These are phyloP conservation scores for Diplotaxis tenuifolia DNA, from an alignment of 345 rosid species.

Conservation along the genomic window DNA sequence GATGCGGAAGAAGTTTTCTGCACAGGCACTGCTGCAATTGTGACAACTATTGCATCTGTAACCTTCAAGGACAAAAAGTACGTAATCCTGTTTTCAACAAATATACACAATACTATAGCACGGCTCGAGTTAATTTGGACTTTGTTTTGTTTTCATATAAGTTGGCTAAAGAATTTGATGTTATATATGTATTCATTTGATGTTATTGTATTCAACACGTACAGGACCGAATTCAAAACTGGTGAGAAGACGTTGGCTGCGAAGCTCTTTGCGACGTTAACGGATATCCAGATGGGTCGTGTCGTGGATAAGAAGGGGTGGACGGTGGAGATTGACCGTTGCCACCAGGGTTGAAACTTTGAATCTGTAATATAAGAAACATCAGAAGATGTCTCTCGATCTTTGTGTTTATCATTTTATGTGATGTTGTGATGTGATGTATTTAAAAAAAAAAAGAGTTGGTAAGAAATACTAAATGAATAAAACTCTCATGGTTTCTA, in stretches of 20 bases:
- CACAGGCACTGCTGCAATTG: constrained; percentile 76
- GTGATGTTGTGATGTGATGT: not conserved
- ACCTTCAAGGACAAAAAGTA: constrained; percentile 29
- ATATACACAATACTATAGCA: not conserved
- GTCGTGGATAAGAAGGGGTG: constrained; percentile 35
- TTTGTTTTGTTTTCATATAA: not conserved
- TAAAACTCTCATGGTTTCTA: not conserved
- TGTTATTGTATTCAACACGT: not conserved
- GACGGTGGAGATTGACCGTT: constrained; percentile 30
- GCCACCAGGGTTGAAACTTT: not conserved
- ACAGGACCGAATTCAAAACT: constrained; percentile 32
- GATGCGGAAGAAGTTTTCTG: constrained; percentile 81
- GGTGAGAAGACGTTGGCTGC: constrained; percentile 26
- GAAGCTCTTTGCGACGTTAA: constrained; percentile 29
- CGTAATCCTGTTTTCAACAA: not conserved
- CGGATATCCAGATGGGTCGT: constrained; percentile 33
- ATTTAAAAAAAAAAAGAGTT: not conserved
- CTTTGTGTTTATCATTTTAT: not conserved
- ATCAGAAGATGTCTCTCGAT: constrained; percentile 14
- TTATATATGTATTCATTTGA: not conserved
- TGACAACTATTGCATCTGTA: constrained; percentile 56
- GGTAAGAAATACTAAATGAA: not conserved
- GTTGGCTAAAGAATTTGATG: not conserved
- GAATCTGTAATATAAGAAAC: not conserved
- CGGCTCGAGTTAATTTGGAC: not conserved